Percentiles rank a stretch among this genome's conserved stretches.
Conservation (phyloP, 1,284 basidiomycete genomes). For the Irpex sp. region DNA sequence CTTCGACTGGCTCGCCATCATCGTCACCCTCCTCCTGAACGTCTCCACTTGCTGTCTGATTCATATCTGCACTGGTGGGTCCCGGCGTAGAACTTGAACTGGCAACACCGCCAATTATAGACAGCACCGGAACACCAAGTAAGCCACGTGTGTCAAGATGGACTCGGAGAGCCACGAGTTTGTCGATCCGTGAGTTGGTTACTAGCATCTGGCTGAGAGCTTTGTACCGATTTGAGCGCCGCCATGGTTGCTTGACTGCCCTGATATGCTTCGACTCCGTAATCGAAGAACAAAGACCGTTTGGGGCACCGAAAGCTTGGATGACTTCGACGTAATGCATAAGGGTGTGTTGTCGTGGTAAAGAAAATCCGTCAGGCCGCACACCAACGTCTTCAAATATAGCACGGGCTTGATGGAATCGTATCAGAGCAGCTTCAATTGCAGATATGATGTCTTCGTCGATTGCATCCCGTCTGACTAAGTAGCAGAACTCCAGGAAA, state of each 20-base stretch:
- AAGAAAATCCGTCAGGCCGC: background rate
- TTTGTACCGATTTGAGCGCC: conserved; percentile 5
- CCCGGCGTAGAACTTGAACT: too few relatives aligned
- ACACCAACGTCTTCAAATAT: background rate
- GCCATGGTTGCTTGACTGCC: conserved; percentile 15
- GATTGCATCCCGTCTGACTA: conserved; percentile 6
- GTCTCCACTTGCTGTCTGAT: background rate
- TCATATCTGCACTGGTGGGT: too few relatives aligned
- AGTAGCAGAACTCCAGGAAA: conserved; percentile 18
- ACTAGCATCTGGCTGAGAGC: conserved; percentile 7
- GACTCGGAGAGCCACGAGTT: background rate
- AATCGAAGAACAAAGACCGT: conserved; percentile 16
- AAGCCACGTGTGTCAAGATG: background rate
- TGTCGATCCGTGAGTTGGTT: conserved; percentile 8
- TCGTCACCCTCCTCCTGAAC: background rate
- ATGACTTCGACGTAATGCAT: conserved; percentile 10
- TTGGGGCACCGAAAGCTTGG: conserved; percentile 13
- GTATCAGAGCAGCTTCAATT: background rate
- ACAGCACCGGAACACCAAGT: background rate
- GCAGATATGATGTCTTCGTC: background rate
- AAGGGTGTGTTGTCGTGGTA: conserved; percentile 21
- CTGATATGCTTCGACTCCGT: conserved; percentile 16
- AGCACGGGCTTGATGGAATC: background rate
- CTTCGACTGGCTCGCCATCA: background rate
- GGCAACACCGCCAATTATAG: too few relatives aligned